Evolutionary conservation across 345 rosid species (phyloP).

Genomic region (Abelmoschus esculentus): DNA sequence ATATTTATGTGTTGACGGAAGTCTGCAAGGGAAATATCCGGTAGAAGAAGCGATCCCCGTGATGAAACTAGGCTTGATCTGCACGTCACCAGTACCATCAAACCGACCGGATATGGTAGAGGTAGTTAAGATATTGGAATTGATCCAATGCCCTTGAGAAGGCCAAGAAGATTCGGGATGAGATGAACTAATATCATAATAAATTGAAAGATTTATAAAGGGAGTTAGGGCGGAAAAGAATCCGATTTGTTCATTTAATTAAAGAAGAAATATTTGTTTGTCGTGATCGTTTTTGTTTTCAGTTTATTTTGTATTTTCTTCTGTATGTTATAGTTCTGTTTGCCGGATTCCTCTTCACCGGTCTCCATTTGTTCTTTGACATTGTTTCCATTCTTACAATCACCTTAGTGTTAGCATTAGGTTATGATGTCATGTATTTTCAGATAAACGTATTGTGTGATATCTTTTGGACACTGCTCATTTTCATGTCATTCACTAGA

Average conservation of each 20-base stretch:
- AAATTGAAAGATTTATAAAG: neutral
- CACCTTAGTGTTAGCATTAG: neutral
- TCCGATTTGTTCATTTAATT: constrained; percentile 40
- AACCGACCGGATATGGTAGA: constrained; percentile 98
- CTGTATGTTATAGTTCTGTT: constrained; percentile 19
- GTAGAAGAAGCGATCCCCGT: constrained; percentile 85
- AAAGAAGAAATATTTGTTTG: too few species aligned
- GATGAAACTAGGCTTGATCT: constrained; percentile 80
- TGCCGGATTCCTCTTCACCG: constrained; percentile 84
- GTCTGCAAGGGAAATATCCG: constrained; percentile 62
- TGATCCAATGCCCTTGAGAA: constrained; percentile 85
- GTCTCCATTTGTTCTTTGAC: constrained; percentile 28
- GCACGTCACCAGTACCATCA: constrained; percentile 96
- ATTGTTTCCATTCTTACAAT: neutral
- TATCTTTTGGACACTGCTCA: neutral
- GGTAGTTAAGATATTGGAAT: constrained; percentile 83
- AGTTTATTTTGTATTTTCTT: constrained; percentile 32
- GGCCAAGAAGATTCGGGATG: constrained; percentile 53
- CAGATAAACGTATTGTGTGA: neutral
- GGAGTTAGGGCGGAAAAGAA: constrained; percentile 60
- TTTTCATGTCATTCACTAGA: neutral
- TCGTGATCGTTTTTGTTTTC: constrained; percentile 7
- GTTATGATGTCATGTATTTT: too few species aligned
- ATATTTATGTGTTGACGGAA: constrained; percentile 72
- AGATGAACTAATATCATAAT: constrained; percentile 18